Conservation (phyloP, 768 basidiomycete genomes). For the Auricularia heimuer region DNA sequence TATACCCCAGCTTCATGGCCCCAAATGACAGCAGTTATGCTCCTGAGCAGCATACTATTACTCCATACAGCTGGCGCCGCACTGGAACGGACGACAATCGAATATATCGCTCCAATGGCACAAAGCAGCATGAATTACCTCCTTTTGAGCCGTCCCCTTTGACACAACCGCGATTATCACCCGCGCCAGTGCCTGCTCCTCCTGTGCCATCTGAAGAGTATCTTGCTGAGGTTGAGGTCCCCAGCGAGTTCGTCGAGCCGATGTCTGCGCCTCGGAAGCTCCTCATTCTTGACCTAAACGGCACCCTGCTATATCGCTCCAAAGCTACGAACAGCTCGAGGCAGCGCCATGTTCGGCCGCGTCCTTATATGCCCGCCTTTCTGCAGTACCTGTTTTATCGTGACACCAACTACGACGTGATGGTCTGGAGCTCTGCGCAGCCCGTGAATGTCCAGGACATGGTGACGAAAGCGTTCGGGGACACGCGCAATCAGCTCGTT, state of each 20-base stretch:
- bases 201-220: neutral
- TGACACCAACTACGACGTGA: slow-evolving; percentile 57
- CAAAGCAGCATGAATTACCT: too few species aligned
- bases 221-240: neutral
- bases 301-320: slow-evolving; percentile 42
- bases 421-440: slow-evolving; percentile 86
- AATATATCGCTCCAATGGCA: too few species aligned
- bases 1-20: too few species aligned
- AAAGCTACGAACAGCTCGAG: slow-evolving; percentile 37
- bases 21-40: too few species aligned
- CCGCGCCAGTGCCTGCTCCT: neutral
- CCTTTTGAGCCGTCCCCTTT: too few species aligned
- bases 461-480: slow-evolving; percentile 50
- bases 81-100: too few species aligned
- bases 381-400: slow-evolving; percentile 52
- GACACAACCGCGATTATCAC: too few species aligned
- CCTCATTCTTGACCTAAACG: slow-evolving; percentile 67
- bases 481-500: slow-evolving; percentile 25
- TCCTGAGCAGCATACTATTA: too few species aligned
- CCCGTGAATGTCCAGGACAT: slow-evolving; percentile 70
- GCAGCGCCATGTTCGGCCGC: slow-evolving; percentile 23
- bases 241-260: neutral
- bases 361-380: slow-evolving; percentile 60
- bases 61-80: too few species aligned
- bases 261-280: slow-evolving; percentile 38